Percentiles rank a stretch among this genome's conserved stretches.
These are phyloP conservation scores for Globisporangium takayamanum DNA, from an alignment of 352 stramenopile species.

Conservation along the genomic window DNA sequence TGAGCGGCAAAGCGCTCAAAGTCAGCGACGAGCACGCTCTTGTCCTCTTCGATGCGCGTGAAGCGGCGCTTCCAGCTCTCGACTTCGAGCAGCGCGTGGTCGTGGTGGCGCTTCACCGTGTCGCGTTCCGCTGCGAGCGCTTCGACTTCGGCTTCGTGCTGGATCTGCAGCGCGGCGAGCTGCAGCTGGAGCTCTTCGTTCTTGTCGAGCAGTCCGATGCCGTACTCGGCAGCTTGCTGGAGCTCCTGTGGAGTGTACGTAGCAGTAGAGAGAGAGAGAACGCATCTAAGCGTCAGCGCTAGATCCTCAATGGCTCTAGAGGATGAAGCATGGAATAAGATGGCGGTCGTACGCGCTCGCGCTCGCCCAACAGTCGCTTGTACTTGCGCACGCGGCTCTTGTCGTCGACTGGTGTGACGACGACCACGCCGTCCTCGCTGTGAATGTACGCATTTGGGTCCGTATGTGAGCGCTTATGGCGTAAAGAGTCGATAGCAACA, in stretches of 20 bases:
- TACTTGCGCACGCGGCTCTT: constrained; percentile 37
- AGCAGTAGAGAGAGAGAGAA: background rate
- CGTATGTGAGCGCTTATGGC: background rate
- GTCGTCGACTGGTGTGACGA: constrained; percentile 36
- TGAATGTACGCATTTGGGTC: background rate
- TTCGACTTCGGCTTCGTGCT: constrained; percentile 51
- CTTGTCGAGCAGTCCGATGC: constrained; percentile 57
- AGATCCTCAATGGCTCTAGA: background rate
- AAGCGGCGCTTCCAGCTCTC: constrained; percentile 69
- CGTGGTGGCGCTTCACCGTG: constrained; percentile 48
- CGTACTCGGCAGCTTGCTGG: constrained; percentile 71
- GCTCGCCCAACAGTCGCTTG: constrained; percentile 37
- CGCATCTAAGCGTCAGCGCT: too few relatives aligned
- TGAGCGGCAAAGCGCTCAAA: constrained; percentile 48
- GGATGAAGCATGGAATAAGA: background rate
- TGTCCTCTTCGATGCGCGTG: constrained; percentile 57
- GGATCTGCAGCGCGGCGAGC: constrained; percentile 63
- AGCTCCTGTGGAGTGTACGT: constrained; percentile 39
- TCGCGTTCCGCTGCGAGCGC: constrained; percentile 62
- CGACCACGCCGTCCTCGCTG: constrained; percentile 60
- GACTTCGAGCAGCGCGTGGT: constrained; percentile 52
- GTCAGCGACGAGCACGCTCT: constrained; percentile 39
- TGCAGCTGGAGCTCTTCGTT: constrained; percentile 77
- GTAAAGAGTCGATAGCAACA: background rate
- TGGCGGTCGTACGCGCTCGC: constrained; percentile 31